Evolutionary conservation across 768 basidiomycete genomes (phyloP), one percentile per base, ranked within the genome.

Genomic region (Rhizopogon vinicolor): DNA sequence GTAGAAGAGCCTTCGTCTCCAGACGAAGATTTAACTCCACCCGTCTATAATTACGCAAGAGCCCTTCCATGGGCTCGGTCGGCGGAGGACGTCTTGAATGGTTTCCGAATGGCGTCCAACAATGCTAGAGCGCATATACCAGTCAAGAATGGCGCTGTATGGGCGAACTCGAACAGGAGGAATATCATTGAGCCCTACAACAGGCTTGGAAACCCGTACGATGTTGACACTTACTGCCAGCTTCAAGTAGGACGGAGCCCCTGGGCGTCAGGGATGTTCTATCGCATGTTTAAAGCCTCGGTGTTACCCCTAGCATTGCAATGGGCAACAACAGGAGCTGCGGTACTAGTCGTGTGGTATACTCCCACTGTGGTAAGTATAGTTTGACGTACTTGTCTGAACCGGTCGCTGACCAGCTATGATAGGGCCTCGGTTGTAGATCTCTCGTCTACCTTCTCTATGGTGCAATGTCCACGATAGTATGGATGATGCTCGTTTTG

Each of bases 381-480:
- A 1, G 8, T 42, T 41, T 22, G 10, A 53, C 22, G 16, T 14
- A 7, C 16, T 40, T 25, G 25, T 33, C 19, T 13, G 13, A 37
- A 12, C 39, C 4, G n/a, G 16, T 61, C 28, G 3, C 41, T 56
- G 19, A 51, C 14, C 5, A 48, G 44, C 18, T 31, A 31, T 58
- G 3, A 22, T 12, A 63, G 66, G 65, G 67, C 16, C 31, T 75
- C 1, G 74, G 73, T 10, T 74, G 74, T 43, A 70, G 71, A 50
- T 74, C 71, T 2, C 55, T 60, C 0, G 61, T 64, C 0, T 74
- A 73, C 50, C 22, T 72, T 39, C 42, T 66, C 14, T 74, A 72
- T 12, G 74, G 62, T 2, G 13, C 37, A 6, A 1, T 63, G 5
- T 68, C 73, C 1, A 74, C 68, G 2, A 1, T 54, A 0, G 61